These are phyloP conservation scores for Hibiscus syriacus DNA, from an alignment of 345 rosid genomes.

Conservation along the genomic window DNA sequence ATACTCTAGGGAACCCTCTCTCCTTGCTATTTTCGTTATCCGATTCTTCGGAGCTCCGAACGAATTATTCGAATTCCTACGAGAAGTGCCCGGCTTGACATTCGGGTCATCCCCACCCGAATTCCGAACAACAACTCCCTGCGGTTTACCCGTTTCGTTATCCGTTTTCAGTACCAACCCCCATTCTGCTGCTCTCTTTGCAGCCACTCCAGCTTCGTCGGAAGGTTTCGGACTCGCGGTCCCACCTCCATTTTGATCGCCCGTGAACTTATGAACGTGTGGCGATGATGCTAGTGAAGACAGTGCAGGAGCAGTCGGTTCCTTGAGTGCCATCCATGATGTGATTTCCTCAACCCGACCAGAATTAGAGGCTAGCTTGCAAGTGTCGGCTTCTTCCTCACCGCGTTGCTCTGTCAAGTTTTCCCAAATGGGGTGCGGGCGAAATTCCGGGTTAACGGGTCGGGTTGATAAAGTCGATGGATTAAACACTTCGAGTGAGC, in stretches of 20 bases:
- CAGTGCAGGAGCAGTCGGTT: constrained; percentile 18
- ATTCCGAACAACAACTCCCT: constrained; percentile 62
- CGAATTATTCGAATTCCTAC: constrained; percentile 62
- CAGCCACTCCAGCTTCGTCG: constrained; percentile 48
- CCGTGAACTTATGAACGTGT: neutral
- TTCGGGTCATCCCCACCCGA: constrained; percentile 71
- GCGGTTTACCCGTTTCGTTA: constrained; percentile 73
- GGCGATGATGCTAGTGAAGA: constrained; percentile 7
- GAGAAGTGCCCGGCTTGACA: constrained; percentile 32
- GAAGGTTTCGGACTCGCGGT: neutral
- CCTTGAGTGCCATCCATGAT: constrained; percentile 94
- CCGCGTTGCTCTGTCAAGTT: constrained; percentile 31
- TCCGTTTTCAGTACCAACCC: constrained; percentile 81
- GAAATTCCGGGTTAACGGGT: constrained; percentile 42
- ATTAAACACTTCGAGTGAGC: constrained; percentile 84
- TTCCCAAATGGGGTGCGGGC: constrained; percentile 50
- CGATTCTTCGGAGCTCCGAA: constrained; percentile 67
- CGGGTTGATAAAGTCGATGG: constrained; percentile 48
- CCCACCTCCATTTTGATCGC: constrained; percentile 3
- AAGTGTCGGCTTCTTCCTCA: constrained; percentile 22
- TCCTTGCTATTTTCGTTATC: constrained; percentile 40
- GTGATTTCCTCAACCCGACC: constrained; percentile 44
- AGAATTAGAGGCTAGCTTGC: constrained; percentile 21
- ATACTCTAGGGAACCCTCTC: constrained; percentile 60
- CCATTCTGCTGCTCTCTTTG: constrained; percentile 96